phyloP scores from a whole-genome alignment of 495 filamentous ascomycete genomes.

The Aspergillus sparsus region DNA sequence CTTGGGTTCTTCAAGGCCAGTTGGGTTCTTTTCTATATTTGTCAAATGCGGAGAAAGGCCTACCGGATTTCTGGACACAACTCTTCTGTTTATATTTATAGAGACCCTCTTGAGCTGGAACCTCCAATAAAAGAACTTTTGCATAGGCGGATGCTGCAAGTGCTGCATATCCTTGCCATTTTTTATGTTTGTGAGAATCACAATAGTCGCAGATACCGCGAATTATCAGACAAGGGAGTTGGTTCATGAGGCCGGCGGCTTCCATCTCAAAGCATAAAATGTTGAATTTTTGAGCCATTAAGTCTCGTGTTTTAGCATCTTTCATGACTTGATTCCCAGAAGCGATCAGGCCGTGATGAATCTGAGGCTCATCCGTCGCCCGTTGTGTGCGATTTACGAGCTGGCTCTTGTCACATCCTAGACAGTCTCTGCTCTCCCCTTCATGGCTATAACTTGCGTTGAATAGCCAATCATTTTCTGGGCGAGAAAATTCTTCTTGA shows the following conservation, averaged over 20 bases:
- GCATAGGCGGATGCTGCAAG: constrained; percentile 35
- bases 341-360: constrained; percentile 27
- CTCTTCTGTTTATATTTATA: too few species aligned
- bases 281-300: constrained; percentile 19
- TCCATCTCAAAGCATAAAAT: constrained; percentile 52
- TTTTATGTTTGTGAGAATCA: constrained; percentile 40
- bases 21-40: too few species aligned
- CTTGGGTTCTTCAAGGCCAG: too few species aligned
- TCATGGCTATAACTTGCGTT: constrained; percentile 21
- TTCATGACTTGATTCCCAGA: constrained; percentile 25
- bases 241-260: constrained; percentile 41
- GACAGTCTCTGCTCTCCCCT: neutral
- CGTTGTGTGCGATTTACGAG: neutral
- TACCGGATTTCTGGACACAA: too few species aligned
- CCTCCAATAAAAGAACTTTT: constrained; percentile 27
- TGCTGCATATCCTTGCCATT: constrained; percentile 32
- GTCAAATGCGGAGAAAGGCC: too few species aligned
- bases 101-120: too few species aligned
- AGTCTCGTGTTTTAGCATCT: constrained; percentile 13
- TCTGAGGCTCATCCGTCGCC: constrained; percentile 21
- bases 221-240: constrained; percentile 32
- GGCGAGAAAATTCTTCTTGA: constrained; percentile 26
- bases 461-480: constrained; percentile 34
- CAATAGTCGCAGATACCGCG: constrained; percentile 40
- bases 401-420: neutral